These are phyloP conservation scores for Arabidopsis suecica DNA, from an alignment of 345 rosid species.

Conservation along the genomic window DNA sequence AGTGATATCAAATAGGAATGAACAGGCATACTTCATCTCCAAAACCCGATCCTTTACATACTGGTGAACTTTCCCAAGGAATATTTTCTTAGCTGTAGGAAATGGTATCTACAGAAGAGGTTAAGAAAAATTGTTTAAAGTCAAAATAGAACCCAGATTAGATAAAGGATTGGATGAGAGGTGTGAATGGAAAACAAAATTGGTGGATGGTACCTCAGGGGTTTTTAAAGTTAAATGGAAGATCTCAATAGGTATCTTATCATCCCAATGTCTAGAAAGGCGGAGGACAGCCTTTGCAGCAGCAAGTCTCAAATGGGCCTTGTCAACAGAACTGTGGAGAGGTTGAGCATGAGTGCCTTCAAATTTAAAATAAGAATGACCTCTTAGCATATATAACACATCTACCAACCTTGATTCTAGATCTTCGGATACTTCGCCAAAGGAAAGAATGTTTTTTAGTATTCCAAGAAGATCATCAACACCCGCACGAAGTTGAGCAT, in stretches of 20 bases:
- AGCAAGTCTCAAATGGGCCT: conserved; percentile 91
- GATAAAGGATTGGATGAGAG: neutral
- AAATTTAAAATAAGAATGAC: conserved; percentile 7
- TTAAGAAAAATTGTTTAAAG: conserved; percentile 7
- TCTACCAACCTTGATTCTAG: conserved; percentile 73
- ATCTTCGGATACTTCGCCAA: conserved; percentile 81
- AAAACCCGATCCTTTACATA: conserved; percentile 83
- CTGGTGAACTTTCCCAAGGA: conserved; percentile 88
- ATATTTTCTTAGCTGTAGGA: conserved; percentile 73
- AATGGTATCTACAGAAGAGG: conserved; percentile 65
- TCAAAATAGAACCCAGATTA: conserved; percentile 26
- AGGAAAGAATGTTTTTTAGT: conserved; percentile 66
- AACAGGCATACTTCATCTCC: conserved; percentile 90
- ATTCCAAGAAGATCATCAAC: conserved; percentile 71
- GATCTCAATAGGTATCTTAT: conserved; percentile 79
- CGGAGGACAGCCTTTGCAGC: conserved; percentile 96
- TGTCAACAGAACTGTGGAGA: conserved; percentile 75
- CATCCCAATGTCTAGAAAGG: conserved; percentile 86
- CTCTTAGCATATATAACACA: conserved; percentile 21
- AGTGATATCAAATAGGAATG: conserved; percentile 63
- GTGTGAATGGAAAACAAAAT: conserved; percentile 11
- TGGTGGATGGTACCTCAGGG: conserved; percentile 63
- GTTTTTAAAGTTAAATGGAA: conserved; percentile 74
- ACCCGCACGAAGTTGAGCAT: conserved; percentile 89
- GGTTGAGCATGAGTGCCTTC: conserved; percentile 30